These are phyloP conservation scores for Nicotiana paniculata DNA, from an alignment of 257 asterid genomes.

Conservation along the genomic window DNA sequence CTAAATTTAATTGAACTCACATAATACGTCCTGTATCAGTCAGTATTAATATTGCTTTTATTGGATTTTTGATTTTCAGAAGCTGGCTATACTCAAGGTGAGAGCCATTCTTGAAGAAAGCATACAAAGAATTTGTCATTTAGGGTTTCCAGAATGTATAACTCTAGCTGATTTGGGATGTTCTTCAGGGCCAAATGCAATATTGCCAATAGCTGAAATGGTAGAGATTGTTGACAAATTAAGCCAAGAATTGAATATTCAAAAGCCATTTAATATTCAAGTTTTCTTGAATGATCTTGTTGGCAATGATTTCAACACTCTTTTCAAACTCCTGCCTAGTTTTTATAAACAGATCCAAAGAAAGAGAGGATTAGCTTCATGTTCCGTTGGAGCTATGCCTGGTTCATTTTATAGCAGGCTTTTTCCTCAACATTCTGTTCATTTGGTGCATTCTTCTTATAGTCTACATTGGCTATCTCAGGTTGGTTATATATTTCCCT, in stretches of 20 bases:
- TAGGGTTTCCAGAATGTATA: neutral
- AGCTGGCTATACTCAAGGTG: neutral
- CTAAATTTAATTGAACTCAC: neutral
- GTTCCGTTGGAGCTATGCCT: constrained; percentile 7
- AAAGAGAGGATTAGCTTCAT: neutral
- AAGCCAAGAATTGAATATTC: neutral
- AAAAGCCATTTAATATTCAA: neutral
- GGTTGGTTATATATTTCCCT: neutral
- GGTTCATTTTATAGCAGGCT: constrained; percentile 17
- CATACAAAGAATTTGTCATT: neutral
- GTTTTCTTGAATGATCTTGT: constrained; percentile 12
- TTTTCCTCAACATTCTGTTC: constrained; percentile 1
- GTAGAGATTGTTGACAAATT: neutral
- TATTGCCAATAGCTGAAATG: neutral
- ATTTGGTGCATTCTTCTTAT: constrained; percentile 12
- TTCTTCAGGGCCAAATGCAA: constrained; percentile 17
- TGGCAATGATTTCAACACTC: constrained; percentile 13
- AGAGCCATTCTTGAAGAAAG: neutral
- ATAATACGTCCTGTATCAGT: neutral
- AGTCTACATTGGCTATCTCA: constrained; percentile 12
- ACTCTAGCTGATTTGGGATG: constrained; percentile 17
- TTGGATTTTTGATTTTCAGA: neutral
- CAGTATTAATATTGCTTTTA: neutral
- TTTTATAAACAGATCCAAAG: constrained; percentile 1
- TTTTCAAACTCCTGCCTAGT: constrained; percentile 5